phyloP scores from a whole-genome alignment of 495 filamentous ascomycete species.

The Tuber aestivum region DNA sequence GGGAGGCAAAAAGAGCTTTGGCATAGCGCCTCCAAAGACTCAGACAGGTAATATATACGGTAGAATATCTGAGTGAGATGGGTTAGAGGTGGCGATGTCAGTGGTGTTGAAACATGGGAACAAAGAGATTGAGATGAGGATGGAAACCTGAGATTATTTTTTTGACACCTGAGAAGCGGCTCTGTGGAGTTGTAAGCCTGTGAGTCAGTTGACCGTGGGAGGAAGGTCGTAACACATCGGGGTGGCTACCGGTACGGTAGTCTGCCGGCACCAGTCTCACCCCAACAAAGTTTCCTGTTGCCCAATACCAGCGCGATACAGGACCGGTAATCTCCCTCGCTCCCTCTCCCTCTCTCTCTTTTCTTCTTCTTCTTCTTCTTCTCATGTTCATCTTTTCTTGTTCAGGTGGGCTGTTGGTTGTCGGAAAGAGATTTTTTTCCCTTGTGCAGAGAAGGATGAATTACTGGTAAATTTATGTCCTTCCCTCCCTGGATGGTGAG shows the following conservation, averaged over 20 bases:
- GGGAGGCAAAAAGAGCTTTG: not conserved
- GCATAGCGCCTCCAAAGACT: not conserved
- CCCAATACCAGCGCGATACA: too few species aligned
- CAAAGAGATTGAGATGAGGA: slow-evolving; percentile 3
- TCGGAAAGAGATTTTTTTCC: not conserved
- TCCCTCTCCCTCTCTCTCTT: not conserved
- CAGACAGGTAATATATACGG: not conserved
- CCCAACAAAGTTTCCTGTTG: not conserved
- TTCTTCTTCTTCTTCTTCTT: not conserved
- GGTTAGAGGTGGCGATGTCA: not conserved
- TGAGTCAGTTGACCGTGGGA: not conserved
- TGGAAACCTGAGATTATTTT: not conserved
- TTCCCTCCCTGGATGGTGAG: not conserved
- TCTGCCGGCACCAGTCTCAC: too few species aligned
- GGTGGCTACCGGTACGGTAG: not conserved
- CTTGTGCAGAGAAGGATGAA: not conserved
- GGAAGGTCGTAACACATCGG: not conserved
- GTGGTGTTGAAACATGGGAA: not conserved
- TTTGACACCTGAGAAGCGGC: not conserved
- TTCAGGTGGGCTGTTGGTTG: not conserved
- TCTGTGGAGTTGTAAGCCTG: not conserved
- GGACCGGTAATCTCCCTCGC: not conserved
- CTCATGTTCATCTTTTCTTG: not conserved
- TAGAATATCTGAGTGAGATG: not conserved
- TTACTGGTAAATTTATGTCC: too few species aligned